Percentiles rank a stretch among this genome's conserved stretches.
These are phyloP conservation scores for Deinandra increscens DNA, from an alignment of 129 eudicot genomes.

Conservation along the genomic window DNA sequence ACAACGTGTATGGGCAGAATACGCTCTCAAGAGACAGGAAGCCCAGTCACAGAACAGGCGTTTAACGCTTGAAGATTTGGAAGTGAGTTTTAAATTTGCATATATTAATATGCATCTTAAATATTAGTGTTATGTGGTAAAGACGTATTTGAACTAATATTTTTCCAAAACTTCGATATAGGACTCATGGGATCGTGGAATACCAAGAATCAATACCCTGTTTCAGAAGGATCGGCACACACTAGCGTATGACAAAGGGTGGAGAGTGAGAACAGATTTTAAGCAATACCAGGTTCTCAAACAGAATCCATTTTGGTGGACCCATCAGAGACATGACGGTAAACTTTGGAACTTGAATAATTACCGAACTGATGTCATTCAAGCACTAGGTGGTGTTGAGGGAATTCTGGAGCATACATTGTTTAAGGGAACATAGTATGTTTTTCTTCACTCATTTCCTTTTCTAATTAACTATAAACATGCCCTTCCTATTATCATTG, in stretches of 20 bases:
- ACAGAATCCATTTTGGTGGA: slow-evolving; percentile 99
- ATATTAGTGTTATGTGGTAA: neutral
- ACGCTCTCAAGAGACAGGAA: slow-evolving; percentile 96
- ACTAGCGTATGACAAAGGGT: slow-evolving; percentile 96
- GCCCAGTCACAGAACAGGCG: slow-evolving; percentile 99
- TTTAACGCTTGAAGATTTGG: slow-evolving; percentile 90
- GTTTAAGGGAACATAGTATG: slow-evolving; percentile 97
- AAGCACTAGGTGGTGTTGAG: slow-evolving; percentile 98
- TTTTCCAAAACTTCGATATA: slow-evolving; percentile 9
- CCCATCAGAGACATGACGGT: slow-evolving; percentile 99
- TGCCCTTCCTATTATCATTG: neutral
- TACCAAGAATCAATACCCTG: slow-evolving; percentile 93
- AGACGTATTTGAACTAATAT: neutral
- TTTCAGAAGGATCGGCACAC: slow-evolving; percentile 98
- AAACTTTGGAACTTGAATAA: slow-evolving; percentile 96
- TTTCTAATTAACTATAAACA: neutral
- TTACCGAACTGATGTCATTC: slow-evolving; percentile 95
- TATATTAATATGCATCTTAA: slow-evolving; percentile 6
- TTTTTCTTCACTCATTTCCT: neutral
- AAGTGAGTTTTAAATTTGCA: slow-evolving; percentile 40
- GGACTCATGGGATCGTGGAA: slow-evolving; percentile 99
- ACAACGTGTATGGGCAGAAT: slow-evolving; percentile 98
- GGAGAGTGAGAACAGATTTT: slow-evolving; percentile 98
- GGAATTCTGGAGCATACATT: slow-evolving; percentile 95
- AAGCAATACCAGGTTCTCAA: slow-evolving; percentile 94